Conservation (phyloP, 2,329 filamentous ascomycete species). For the Mycosphaerella arachidis region DNA sequence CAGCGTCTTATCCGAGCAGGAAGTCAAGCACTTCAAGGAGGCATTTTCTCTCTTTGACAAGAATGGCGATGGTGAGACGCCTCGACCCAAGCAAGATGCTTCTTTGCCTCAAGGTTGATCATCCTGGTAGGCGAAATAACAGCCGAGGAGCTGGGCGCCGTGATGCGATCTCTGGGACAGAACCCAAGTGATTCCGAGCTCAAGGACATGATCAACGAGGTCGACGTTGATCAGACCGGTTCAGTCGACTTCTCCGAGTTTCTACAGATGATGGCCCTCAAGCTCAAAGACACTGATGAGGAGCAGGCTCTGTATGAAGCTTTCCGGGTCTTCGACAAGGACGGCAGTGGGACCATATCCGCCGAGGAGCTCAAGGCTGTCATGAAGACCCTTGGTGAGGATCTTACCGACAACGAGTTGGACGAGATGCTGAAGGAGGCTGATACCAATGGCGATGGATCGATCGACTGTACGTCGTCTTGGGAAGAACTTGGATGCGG, state of each 20-base stretch:
- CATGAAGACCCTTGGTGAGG: constrained; percentile 15
- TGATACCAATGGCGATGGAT: constrained; percentile 16
- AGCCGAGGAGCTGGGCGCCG: constrained; percentile 15
- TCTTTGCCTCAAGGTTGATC: neutral
- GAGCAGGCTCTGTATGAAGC: constrained; percentile 15
- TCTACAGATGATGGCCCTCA: constrained; percentile 16
- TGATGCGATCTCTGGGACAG: constrained; percentile 16
- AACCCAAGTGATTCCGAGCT: constrained; percentile 16
- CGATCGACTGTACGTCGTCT: constrained; percentile 13
- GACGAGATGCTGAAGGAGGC: constrained; percentile 17
- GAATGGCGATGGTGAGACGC: constrained; percentile 14
- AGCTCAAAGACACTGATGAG: constrained; percentile 9
- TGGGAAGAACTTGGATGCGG: neutral
- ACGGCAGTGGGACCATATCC: constrained; percentile 14
- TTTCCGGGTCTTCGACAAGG: constrained; percentile 17
- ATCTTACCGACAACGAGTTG: constrained; percentile 15
- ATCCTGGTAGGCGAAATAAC: constrained; percentile 15
- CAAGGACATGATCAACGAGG: constrained; percentile 18
- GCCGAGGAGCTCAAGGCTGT: constrained; percentile 15
- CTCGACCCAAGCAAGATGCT: neutral
- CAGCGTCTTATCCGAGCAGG: neutral
- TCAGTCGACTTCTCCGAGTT: constrained; percentile 18
- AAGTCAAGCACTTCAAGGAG: neutral
- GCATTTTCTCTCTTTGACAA: constrained; percentile 7
- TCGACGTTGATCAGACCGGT: constrained; percentile 15